Percentiles rank a stretch among this genome's conserved stretches.
Conservation (phyloP, 306 rosid species). For the Cucurbita argyrosperma region DNA sequence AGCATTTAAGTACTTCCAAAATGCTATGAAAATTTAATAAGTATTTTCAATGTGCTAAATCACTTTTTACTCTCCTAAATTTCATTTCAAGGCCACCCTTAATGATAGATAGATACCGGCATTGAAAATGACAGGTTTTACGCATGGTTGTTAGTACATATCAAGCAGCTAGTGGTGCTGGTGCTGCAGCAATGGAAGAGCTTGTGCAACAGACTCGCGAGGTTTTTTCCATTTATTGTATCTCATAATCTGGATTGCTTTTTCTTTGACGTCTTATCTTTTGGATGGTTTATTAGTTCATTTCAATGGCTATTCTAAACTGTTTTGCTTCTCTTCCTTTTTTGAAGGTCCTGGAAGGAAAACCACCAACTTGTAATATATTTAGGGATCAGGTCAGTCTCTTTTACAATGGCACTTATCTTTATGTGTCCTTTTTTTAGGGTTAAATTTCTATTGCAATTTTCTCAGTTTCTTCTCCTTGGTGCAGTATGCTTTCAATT, state of each 20-base stretch:
- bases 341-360: constrained; percentile 66
- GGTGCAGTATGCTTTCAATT: constrained; percentile 87
- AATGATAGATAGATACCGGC: not conserved
- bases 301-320: not conserved
- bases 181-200: constrained; percentile 99
- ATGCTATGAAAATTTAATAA: not conserved
- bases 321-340: constrained; percentile 2
- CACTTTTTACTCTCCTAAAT: not conserved
- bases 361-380: constrained; percentile 65
- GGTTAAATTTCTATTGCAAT: not conserved
- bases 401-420: not conserved
- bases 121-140: constrained; percentile 42
- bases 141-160: constrained; percentile 96
- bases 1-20: not conserved
- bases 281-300: not conserved
- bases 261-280: not conserved
- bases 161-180: constrained; percentile 99
- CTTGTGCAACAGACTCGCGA: constrained; percentile 87
- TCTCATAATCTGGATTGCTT: not conserved
- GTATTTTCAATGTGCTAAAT: too few species aligned
- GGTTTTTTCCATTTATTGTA: constrained; percentile 28
- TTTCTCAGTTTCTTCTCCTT: not conserved
- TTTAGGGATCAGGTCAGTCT: constrained; percentile 64
- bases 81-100: not conserved
- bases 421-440: not conserved